Percentiles rank a stretch among this genome's conserved stretches.
phyloP scores from a whole-genome alignment of 805 yeast genomes.

The Nakazawaea populi region DNA sequence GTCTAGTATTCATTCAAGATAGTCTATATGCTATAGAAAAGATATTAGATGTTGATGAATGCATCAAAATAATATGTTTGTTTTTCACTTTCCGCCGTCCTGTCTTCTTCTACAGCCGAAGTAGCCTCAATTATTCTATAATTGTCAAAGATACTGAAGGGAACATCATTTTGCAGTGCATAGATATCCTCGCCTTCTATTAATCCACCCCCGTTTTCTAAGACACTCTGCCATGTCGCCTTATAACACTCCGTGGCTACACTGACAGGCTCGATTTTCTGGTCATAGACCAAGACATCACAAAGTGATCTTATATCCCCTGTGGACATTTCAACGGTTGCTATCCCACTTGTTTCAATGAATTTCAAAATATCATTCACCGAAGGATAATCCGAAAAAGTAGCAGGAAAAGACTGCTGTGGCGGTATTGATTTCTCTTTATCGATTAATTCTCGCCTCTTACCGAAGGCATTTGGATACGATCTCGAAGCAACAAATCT shows the following conservation, averaged over 20 bases:
- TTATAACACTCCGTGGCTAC: constrained; percentile 53
- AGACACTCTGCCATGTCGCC: constrained; percentile 79
- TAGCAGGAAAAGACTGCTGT: constrained; percentile 50
- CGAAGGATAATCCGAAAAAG: constrained; percentile 59
- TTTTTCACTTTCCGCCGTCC: background rate
- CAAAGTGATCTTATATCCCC: constrained; percentile 77
- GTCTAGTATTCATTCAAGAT: too few species aligned
- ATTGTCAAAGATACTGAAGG: constrained; percentile 24
- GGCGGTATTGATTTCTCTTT: constrained; percentile 19
- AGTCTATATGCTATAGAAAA: too few species aligned
- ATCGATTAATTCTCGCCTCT: constrained; percentile 20
- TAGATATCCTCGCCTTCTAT: constrained; percentile 21
- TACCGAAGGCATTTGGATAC: constrained; percentile 65
- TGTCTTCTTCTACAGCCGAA: constrained; percentile 10
- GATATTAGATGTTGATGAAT: constrained; percentile 1
- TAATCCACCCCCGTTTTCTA: constrained; percentile 56
- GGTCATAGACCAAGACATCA: constrained; percentile 84
- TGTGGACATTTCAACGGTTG: constrained; percentile 72
- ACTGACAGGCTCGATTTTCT: constrained; percentile 63
- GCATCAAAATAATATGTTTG: constrained; percentile 5
- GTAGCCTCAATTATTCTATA: constrained; percentile 23
- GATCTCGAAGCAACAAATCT: constrained; percentile 72
- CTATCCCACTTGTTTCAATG: constrained; percentile 64
- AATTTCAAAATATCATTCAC: constrained; percentile 72
- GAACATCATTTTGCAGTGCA: constrained; percentile 21